phyloP scores from a whole-genome alignment of 2,329 filamentous ascomycete species.

The Alternaria ventricosa region DNA sequence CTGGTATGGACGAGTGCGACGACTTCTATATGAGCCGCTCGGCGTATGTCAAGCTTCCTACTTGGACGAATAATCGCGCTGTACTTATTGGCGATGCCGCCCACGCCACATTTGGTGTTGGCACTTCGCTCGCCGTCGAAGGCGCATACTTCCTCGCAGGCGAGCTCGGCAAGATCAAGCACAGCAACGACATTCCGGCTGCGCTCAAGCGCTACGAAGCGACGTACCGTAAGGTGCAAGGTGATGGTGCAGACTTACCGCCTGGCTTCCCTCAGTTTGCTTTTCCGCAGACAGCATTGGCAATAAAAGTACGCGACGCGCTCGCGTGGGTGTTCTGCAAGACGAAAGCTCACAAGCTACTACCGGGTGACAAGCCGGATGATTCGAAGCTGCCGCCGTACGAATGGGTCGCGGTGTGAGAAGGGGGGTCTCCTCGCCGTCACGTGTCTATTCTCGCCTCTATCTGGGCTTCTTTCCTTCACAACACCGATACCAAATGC shows the following conservation, averaged over 20 bases:
- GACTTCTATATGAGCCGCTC: slow-evolving; percentile 58
- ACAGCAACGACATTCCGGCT: slow-evolving; percentile 18
- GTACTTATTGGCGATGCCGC: slow-evolving; percentile 62
- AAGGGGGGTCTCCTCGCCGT: neutral
- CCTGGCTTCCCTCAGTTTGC: slow-evolving; percentile 29
- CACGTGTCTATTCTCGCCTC: neutral
- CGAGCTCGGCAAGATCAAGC: slow-evolving; percentile 36
- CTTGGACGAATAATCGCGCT: slow-evolving; percentile 57
- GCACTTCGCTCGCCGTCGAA: slow-evolving; percentile 45
- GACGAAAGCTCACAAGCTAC: slow-evolving; percentile 10
- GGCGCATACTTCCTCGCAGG: slow-evolving; percentile 51
- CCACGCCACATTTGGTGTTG: slow-evolving; percentile 41
- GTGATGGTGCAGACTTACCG: slow-evolving; percentile 15
- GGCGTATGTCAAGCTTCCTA: slow-evolving; percentile 53
- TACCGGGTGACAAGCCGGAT: neutral
- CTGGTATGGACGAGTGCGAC: slow-evolving; percentile 48
- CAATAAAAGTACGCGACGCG: slow-evolving; percentile 21
- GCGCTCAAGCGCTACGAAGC: slow-evolving; percentile 34
- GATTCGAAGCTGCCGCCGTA: slow-evolving; percentile 4
- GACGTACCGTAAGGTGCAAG: slow-evolving; percentile 22
- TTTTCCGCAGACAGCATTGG: slow-evolving; percentile 42
- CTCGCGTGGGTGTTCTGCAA: slow-evolving; percentile 7
- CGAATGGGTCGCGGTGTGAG: slow-evolving; percentile 8
- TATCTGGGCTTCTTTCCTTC: neutral
- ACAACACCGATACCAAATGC: neutral